These are phyloP conservation scores for Aspergillus incahuasiensis DNA, from an alignment of 495 filamentous ascomycete species.

Conservation along the genomic window DNA sequence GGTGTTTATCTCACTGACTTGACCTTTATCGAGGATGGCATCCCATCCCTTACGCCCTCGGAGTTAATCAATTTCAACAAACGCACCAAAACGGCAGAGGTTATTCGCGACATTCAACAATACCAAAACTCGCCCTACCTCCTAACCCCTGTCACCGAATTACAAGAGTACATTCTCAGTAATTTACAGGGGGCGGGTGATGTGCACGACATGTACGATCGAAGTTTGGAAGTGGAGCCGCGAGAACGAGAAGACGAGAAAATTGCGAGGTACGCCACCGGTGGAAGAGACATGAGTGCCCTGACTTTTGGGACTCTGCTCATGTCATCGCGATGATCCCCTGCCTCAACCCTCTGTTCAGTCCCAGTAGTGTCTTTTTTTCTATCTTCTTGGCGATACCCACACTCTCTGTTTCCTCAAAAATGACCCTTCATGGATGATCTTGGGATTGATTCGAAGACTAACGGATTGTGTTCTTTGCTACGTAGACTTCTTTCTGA, in stretches of 20 bases:
- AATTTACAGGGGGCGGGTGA: constrained; percentile 93
- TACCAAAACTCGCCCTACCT: constrained; percentile 96
- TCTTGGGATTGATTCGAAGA: constrained; percentile 23
- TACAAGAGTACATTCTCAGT: constrained; percentile 94
- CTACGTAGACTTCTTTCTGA: constrained; percentile 63
- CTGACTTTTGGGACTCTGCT: constrained; percentile 34
- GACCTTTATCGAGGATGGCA: constrained; percentile 98
- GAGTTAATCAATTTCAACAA: constrained; percentile 98
- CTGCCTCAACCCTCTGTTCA: background rate
- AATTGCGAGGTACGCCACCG: constrained; percentile 66
- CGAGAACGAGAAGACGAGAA: constrained; percentile 95
- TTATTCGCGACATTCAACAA: constrained; percentile 96
- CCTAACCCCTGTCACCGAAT: constrained; percentile 78
- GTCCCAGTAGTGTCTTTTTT: constrained; percentile 18
- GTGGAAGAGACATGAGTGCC: constrained; percentile 34
- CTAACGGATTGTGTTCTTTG: constrained; percentile 34
- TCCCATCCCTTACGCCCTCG: constrained; percentile 90
- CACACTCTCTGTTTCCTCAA: background rate
- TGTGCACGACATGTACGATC: constrained; percentile 98
- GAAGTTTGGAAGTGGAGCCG: constrained; percentile 86
- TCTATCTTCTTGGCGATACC: constrained; percentile 21
- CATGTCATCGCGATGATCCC: constrained; percentile 33
- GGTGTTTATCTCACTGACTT: constrained; percentile 97
- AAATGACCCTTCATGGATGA: constrained; percentile 12
- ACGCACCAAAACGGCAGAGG: constrained; percentile 93